Evolutionary conservation across 345 rosid genomes (phyloP).

Genomic region (Eucalyptus melliodora): DNA sequence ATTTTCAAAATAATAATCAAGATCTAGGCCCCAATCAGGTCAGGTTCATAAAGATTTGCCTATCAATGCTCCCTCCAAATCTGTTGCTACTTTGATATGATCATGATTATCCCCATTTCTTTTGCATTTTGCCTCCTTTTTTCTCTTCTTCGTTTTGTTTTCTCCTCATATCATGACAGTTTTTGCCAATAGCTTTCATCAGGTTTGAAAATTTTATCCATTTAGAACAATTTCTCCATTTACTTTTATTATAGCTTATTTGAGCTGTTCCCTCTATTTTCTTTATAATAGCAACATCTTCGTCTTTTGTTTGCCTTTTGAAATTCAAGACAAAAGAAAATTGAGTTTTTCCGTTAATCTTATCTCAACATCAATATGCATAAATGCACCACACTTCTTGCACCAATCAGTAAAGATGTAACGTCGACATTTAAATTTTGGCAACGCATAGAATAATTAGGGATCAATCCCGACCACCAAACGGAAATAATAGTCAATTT

Average conservation of each 20-base stretch:
- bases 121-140: neutral
- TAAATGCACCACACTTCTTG: neutral
- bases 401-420: neutral
- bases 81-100: neutral
- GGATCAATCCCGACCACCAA: neutral
- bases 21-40: neutral
- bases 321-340: neutral
- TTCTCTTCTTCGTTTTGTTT: neutral
- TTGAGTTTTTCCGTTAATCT: neutral
- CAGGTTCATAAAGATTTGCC: neutral
- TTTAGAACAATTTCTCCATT: neutral
- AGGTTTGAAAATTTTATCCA: neutral
- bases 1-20: neutral
- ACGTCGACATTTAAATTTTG: accelerated
- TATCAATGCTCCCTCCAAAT: neutral
- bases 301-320: neutral
- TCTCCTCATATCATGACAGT: neutral
- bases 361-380: neutral
- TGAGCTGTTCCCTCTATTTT: neutral
- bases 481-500: no score
- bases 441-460: neutral
- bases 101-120: neutral
- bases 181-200: neutral
- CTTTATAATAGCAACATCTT: neutral
- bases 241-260: no score